Evolutionary conservation across 495 filamentous ascomycete genomes (phyloP), one percentile per base, ranked within the genome.

Genomic region (Neurospora intermedia): DNA sequence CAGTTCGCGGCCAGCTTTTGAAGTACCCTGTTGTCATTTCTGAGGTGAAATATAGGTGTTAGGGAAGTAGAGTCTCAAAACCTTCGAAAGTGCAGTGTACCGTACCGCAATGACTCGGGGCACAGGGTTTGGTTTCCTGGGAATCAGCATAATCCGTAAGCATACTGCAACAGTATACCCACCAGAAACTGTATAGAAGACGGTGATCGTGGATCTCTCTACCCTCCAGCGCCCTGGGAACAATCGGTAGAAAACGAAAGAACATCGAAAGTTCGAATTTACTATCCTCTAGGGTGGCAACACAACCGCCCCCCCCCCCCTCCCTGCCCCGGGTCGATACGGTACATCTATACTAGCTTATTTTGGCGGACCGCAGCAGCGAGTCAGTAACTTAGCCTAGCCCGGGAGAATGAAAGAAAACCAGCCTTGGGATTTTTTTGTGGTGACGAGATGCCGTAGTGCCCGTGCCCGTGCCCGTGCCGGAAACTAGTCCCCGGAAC

Each of bases 401-500:
- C 62, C 31, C 42, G 62, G 72, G 72, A 73, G 66, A 42, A 31
- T 69, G 41, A 73, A 48, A 69, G 42, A 69, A 48, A 20, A 13
- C 27, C 54, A 62, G 23, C 54, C 13, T 2, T 43, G 72, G 69
- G 23, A 31, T 73, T 70, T 10, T 66, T 48, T 70, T 70, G 5
- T 41, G 13, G 18, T 46, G 39, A 43, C 35, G 54, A 45, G 69
- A 70, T 41, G 69, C 72, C 69, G 66, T 43, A 62, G 59, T 46
- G 59, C 35, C 39, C 27, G 27, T 73, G 27, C 69, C n/a, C 69
- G 69, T 54, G 10, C 46, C 46, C 11, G 69, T 54, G 2, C 46
- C 46, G 5, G 69, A 66, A n/a, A 73, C 45, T 10, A 35, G 72
- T 45, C 45, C 69, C 72, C 69, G 38, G 69, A 39, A 73, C 72